Base-by-base conservation (phyloP, 805 yeast genomes). In the Kodamaea hsintzibuensis region DNA sequence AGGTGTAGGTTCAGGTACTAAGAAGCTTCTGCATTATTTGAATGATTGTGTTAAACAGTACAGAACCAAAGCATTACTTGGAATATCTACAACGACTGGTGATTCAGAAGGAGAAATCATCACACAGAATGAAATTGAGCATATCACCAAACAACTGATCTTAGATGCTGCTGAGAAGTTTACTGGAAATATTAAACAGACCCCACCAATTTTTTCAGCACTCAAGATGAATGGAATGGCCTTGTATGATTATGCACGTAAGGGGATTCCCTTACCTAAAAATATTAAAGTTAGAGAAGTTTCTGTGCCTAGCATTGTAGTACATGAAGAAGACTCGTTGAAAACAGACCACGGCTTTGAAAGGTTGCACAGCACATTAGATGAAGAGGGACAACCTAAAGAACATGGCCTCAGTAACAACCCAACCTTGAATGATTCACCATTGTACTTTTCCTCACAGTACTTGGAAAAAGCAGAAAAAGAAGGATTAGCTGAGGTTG, bases 141-240 rank as follows among this genome's bases (percentile, higher is more conserved):
- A 86, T 62, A 70, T 91, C 45, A 80, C 83, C 0, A 69, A 72
- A 57, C 86, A 82, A 1, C 66, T 77, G 45, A 69, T 92, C 10
- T 71, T 71, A 10, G 64, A 70, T 2, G 76, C 85, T 0, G 80
- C 83, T 19, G 73, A 72, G 5, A 85, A 85, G 69, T 91, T 95
- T 64, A 73, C 83, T n/a, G 99, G 98, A 0, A 80, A 83, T 13
- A 73, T 92, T 50, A 80, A 80, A 60, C 99, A 95, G 70, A 87
- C 96, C 0, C 99, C 99, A 10, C 99, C 99, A 0, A 86, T 95
- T 12, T 95, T 83, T 69, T 89, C 97, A 14, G 99, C 99, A 0
- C 74, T 96, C 55, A 93, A 93, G 66, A 88, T 96, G 85, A 86
- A 91, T 65, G 99, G 99, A 14, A 91, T 86, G 71, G 96, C 96